Evolutionary conservation across 495 filamentous ascomycete species (phyloP).

Genomic region (Bathelium albidoporum): DNA sequence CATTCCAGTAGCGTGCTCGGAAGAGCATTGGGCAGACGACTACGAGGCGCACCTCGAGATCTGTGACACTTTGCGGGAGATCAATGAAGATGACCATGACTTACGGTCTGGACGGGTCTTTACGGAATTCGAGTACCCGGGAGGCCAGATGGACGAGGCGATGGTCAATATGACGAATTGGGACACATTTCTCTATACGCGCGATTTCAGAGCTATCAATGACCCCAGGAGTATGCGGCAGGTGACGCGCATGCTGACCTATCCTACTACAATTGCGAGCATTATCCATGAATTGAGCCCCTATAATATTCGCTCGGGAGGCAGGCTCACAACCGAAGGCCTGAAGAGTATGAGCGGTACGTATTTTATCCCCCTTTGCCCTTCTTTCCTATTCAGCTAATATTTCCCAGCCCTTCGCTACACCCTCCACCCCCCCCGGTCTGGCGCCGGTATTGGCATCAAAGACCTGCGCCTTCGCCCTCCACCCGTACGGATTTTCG

Average conservation of each 20-base stretch:
- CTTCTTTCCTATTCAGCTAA: conserved; percentile 10
- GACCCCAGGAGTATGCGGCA: conserved; percentile 78
- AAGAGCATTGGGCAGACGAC: conserved; percentile 89
- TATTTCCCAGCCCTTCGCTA: conserved; percentile 66
- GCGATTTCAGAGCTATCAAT: conserved; percentile 81
- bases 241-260: conserved; percentile 84
- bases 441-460: conserved; percentile 62
- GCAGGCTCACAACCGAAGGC: conserved; percentile 69
- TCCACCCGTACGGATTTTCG: conserved; percentile 82
- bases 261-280: conserved; percentile 83
- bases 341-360: conserved; percentile 85
- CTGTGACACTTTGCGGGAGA: conserved; percentile 79
- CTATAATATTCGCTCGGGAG: conserved; percentile 62
- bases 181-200: conserved; percentile 89
- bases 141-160: conserved; percentile 78
- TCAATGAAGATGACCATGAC: conserved; percentile 98
- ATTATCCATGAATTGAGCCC: conserved; percentile 89
- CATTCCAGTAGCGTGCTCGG: conserved; percentile 82
- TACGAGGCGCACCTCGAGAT: conserved; percentile 86
- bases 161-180: conserved; percentile 96
- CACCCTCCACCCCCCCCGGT: conserved; percentile 75
- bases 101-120: conserved; percentile 82
- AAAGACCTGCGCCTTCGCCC: conserved; percentile 72
- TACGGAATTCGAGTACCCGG: conserved; percentile 86
- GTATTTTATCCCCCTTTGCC: conserved; percentile 20